A percentile compares a stretch with the other conserved stretches of the same genome.
phyloP scores from a whole-genome alignment of 2,329 filamentous ascomycete genomes.

The Triangularia verruculosa region DNA sequence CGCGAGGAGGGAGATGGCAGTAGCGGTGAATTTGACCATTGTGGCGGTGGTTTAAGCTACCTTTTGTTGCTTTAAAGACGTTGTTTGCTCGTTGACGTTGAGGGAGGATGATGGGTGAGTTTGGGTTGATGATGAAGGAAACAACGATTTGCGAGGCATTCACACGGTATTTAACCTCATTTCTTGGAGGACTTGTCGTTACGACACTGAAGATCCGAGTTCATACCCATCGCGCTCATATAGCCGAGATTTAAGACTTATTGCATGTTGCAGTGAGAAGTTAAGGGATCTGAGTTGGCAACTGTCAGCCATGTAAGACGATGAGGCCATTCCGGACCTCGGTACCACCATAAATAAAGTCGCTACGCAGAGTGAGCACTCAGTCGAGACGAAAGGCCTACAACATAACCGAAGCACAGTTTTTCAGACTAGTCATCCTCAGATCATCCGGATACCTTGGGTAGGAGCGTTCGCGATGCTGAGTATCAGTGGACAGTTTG shows the following conservation, averaged over 20 bases:
- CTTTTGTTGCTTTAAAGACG: neutral
- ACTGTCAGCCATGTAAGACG: neutral
- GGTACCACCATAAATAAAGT: neutral
- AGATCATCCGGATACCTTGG: too few species aligned
- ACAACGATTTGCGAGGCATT: neutral
- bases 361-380: neutral
- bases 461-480: too few species aligned
- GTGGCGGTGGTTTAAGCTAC: neutral
- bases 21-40: neutral
- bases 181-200: neutral
- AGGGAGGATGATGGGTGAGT: neutral
- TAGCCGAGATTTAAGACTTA: neutral
- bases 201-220: neutral
- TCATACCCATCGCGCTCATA: neutral
- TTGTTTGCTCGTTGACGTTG: neutral
- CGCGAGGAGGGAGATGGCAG: neutral
- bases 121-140: neutral
- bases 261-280: neutral
- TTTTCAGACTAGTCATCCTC: too few species aligned
- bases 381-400: neutral
- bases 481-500: too few species aligned
- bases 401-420: too few species aligned
- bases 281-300: neutral
- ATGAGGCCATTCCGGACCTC: neutral
- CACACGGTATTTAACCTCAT: neutral